A percentile compares a stretch with the other conserved stretches of the same genome.
These are phyloP conservation scores for Onygenales sp. DNA, from an alignment of 2,329 filamentous ascomycete genomes.

Conservation along the genomic window DNA sequence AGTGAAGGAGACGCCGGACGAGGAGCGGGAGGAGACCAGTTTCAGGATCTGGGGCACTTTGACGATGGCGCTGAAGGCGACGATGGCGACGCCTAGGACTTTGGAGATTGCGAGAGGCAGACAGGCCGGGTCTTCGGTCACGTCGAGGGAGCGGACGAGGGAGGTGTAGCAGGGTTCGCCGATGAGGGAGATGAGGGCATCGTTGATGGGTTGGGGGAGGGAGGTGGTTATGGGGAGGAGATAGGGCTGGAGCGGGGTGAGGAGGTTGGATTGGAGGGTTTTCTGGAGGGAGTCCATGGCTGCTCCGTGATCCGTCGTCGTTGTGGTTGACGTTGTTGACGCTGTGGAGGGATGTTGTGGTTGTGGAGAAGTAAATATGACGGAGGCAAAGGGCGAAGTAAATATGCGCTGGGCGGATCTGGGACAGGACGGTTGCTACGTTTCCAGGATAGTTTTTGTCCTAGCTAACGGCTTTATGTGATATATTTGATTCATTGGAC, in stretches of 20 bases:
- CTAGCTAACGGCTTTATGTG: too few relatives aligned
- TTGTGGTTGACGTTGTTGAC: not conserved
- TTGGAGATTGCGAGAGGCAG: constrained; percentile 87
- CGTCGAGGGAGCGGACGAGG: constrained; percentile 74
- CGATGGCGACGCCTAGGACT: constrained; percentile 85
- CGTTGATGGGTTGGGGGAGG: constrained; percentile 64
- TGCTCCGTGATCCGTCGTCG: constrained; percentile 2
- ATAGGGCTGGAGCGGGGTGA: constrained; percentile 35
- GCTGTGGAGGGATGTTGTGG: not conserved
- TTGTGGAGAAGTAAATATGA: not conserved
- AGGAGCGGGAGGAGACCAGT: constrained; percentile 69
- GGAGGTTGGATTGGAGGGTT: constrained; percentile 28
- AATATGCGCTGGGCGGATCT: not conserved
- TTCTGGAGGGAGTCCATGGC: constrained; percentile 36
- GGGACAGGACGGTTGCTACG: too few relatives aligned
- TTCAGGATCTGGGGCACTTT: constrained; percentile 97
- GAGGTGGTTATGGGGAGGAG: constrained; percentile 61
- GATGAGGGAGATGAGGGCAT: constrained; percentile 69
- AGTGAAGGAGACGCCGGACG: constrained; percentile 77
- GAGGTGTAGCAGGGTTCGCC: constrained; percentile 76
- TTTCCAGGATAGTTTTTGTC: too few relatives aligned
- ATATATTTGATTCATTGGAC: too few relatives aligned
- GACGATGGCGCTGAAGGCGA: constrained; percentile 79
- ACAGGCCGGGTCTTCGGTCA: constrained; percentile 63
- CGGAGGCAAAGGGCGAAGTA: too few relatives aligned